phyloP scores from a whole-genome alignment of 2,329 filamentous ascomycete genomes.

The Colletotrichum chrysophilum region DNA sequence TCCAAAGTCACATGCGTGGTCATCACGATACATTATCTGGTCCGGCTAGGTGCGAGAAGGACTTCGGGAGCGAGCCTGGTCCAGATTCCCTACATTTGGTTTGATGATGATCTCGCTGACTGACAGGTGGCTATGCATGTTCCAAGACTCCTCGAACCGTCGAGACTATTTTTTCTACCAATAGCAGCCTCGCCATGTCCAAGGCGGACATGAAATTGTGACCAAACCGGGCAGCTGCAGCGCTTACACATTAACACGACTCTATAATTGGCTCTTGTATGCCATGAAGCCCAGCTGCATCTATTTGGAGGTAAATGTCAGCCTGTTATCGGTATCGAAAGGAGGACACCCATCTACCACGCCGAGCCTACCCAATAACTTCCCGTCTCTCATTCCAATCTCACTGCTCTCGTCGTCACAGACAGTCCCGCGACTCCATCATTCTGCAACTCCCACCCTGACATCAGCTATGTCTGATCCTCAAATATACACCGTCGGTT shows the following conservation, averaged over 20 bases:
- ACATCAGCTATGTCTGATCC: not conserved
- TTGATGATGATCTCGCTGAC: not conserved
- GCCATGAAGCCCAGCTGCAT: not conserved
- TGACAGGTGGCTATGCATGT: not conserved
- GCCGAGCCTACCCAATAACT: not conserved
- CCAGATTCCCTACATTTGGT: too few relatives aligned
- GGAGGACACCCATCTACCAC: not conserved
- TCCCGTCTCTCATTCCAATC: not conserved
- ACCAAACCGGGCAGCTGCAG: not conserved
- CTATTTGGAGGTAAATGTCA: not conserved
- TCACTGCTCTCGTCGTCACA: not conserved
- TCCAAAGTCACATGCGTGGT: too few relatives aligned
- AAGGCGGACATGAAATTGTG: not conserved
- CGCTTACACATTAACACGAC: not conserved
- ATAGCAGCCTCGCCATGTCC: too few relatives aligned
- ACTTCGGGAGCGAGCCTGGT: too few relatives aligned
- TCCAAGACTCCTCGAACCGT: not conserved
- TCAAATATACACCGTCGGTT: not conserved
- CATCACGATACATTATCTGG: too few relatives aligned
- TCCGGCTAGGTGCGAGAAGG: too few relatives aligned
- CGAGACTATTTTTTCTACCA: too few relatives aligned
- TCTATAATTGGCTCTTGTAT: not conserved
- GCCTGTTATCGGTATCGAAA: not conserved
- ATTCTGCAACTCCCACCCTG: not conserved
- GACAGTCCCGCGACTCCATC: not conserved